A percentile compares a stretch with the other conserved stretches of the same genome.
phyloP scores from a whole-genome alignment of 2,329 filamentous ascomycete species.

The Cyphellophora attinorum region DNA sequence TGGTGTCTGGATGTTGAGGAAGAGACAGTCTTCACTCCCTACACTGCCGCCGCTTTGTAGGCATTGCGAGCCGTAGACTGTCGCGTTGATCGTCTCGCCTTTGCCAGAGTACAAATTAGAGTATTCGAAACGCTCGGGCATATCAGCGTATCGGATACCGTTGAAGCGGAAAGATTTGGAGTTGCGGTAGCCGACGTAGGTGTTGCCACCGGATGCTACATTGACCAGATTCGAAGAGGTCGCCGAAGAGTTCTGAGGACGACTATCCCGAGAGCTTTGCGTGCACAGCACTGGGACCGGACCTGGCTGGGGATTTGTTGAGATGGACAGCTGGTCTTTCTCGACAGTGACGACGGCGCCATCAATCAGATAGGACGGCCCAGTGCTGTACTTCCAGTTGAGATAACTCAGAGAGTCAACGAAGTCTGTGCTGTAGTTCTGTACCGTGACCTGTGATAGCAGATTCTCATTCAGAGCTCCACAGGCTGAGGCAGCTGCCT shows the following conservation, averaged over 20 bases:
- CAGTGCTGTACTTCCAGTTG: constrained; percentile 29
- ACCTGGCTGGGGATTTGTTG: constrained; percentile 14
- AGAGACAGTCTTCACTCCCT: constrained; percentile 38
- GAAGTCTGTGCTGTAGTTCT: constrained; percentile 37
- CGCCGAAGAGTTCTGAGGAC: constrained; percentile 23
- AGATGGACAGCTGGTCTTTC: constrained; percentile 20
- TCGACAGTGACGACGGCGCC: constrained; percentile 25
- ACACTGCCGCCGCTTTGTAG: constrained; percentile 28
- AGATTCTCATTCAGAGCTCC: constrained; percentile 38
- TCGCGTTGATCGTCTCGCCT: constrained; percentile 37
- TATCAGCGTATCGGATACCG: constrained; percentile 36
- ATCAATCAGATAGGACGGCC: constrained; percentile 33
- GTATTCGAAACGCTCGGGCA: constrained; percentile 35
- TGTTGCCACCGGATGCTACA: constrained; percentile 34
- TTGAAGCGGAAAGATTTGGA: constrained; percentile 42
- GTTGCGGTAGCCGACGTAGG: constrained; percentile 42
- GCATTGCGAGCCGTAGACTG: constrained; percentile 36
- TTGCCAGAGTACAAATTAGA: constrained; percentile 35
- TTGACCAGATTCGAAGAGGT: constrained; percentile 29
- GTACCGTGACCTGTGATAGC: constrained; percentile 31
- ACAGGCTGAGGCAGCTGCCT: constrained; percentile 35
- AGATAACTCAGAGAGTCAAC: constrained; percentile 36
- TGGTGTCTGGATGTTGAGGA: constrained; percentile 40
- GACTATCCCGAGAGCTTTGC: constrained; percentile 31
- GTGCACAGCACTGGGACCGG: constrained; percentile 41